Evolutionary conservation across 192 early-diverging fungal species (phyloP).

Genomic region (Backusella tuberculispora): DNA sequence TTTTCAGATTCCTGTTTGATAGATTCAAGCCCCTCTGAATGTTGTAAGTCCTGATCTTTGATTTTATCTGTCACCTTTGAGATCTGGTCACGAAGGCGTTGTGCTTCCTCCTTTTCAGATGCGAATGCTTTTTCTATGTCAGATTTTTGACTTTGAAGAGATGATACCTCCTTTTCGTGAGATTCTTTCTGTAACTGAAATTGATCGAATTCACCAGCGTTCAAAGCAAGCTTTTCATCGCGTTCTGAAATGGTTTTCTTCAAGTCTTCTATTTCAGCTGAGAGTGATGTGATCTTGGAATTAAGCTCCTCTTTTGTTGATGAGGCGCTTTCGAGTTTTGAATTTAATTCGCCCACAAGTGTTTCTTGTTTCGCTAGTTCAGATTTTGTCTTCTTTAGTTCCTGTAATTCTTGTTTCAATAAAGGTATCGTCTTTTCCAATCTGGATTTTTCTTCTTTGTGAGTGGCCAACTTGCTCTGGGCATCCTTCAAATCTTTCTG

Average conservation of each 20-base stretch:
- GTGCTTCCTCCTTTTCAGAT: background rate
- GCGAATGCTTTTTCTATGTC: background rate
- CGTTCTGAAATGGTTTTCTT: background rate
- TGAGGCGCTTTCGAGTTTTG: background rate
- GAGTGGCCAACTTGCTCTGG: background rate
- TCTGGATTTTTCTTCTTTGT: background rate
- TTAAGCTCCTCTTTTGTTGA: slow-evolving; percentile 1
- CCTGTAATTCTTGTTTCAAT: background rate
- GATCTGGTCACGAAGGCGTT: background rate
- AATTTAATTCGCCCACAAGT: background rate
- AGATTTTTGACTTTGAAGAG: background rate
- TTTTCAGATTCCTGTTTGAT: slow-evolving; percentile 9
- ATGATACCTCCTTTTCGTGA: background rate
- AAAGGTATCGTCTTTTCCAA: background rate
- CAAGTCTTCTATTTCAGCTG: background rate
- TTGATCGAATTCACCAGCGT: slow-evolving; percentile 10
- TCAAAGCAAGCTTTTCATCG: background rate
- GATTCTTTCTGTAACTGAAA: background rate
- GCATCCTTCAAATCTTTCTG: background rate
- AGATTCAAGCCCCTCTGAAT: background rate
- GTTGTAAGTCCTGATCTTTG: background rate
- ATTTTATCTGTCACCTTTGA: background rate
- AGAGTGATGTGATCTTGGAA: background rate
- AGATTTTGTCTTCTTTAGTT: background rate
- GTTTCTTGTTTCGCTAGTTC: background rate